phyloP scores from a whole-genome alignment of 2,329 filamentous ascomycete species.

The Phaeomoniella chlamydospora region DNA sequence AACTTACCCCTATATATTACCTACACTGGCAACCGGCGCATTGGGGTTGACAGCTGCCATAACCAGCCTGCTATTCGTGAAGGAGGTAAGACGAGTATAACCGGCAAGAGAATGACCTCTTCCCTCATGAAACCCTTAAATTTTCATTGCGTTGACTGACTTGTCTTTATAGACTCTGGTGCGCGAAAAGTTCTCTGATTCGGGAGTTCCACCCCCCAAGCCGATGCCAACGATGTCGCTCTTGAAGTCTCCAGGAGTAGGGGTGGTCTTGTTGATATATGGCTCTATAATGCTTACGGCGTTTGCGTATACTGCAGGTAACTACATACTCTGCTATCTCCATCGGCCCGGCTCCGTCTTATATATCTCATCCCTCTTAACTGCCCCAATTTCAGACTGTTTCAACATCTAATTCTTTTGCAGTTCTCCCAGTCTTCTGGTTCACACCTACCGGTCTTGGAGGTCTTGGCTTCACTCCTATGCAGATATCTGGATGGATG shows the following conservation, averaged over 20 bases:
- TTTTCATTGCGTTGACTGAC: too few relatives aligned
- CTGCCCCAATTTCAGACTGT: neutral
- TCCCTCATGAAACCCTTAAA: too few relatives aligned
- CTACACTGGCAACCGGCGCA: slow-evolving; percentile 42
- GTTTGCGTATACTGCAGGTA: slow-evolving; percentile 52
- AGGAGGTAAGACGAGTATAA: slow-evolving; percentile 33
- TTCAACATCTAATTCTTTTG: neutral
- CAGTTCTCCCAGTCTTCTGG: slow-evolving; percentile 50
- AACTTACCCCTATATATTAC: slow-evolving; percentile 51
- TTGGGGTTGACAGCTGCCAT: slow-evolving; percentile 41
- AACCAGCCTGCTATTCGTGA: slow-evolving; percentile 39
- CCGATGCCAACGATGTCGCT: slow-evolving; percentile 38
- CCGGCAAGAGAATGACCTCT: too few relatives aligned
- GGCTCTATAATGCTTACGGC: slow-evolving; percentile 54
- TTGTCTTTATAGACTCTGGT: slow-evolving; percentile 17
- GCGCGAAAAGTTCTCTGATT: slow-evolving; percentile 5
- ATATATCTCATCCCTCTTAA: neutral
- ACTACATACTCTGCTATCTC: slow-evolving; percentile 2
- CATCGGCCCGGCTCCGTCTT: neutral
- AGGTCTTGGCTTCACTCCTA: slow-evolving; percentile 47
- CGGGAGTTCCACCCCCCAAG: slow-evolving; percentile 10
- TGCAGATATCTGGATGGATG: slow-evolving; percentile 54
- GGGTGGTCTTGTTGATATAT: slow-evolving; percentile 51
- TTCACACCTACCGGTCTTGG: slow-evolving; percentile 49
- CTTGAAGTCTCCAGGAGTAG: slow-evolving; percentile 48